Conservation (phyloP, 108 stramenopile species). For the Schizochytrium sp. region DNA sequence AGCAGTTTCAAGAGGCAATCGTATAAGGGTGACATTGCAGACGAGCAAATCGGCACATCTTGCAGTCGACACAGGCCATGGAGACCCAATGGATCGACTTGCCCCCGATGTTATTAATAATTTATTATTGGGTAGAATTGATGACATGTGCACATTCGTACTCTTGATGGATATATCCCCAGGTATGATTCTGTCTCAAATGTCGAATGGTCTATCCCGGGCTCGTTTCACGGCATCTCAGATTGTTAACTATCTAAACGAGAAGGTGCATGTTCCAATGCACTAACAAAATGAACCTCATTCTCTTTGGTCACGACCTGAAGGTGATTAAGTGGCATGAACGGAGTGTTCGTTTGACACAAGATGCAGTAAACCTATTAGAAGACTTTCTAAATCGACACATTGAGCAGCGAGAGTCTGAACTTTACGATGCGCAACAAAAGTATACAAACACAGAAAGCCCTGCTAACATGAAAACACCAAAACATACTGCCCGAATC, state of each 20-base stretch:
- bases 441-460: not conserved
- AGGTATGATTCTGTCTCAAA: not conserved
- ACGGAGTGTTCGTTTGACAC: not conserved
- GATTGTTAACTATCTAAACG: not conserved
- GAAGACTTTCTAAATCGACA: not conserved
- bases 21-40: not conserved
- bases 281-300: not conserved
- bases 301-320: not conserved
- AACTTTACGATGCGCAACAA: not conserved
- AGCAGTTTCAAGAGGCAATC: not conserved
- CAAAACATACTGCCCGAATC: not conserved
- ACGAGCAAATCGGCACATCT: not conserved
- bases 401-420: not conserved
- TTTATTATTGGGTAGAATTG: not conserved
- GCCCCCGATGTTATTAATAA: not conserved
- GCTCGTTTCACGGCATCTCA: not conserved
- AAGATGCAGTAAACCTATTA: not conserved
- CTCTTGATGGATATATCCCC: not conserved
- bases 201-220: not conserved
- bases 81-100: not conserved
- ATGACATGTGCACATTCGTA: constrained; percentile 45
- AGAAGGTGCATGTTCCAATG: not conserved
- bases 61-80: not conserved
- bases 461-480: not conserved
- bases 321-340: not conserved